Percentiles rank a stretch among this genome's conserved stretches.
Conservation (phyloP, 2,329 filamentous ascomycete species). For the Paraconiothyrium sp. region DNA sequence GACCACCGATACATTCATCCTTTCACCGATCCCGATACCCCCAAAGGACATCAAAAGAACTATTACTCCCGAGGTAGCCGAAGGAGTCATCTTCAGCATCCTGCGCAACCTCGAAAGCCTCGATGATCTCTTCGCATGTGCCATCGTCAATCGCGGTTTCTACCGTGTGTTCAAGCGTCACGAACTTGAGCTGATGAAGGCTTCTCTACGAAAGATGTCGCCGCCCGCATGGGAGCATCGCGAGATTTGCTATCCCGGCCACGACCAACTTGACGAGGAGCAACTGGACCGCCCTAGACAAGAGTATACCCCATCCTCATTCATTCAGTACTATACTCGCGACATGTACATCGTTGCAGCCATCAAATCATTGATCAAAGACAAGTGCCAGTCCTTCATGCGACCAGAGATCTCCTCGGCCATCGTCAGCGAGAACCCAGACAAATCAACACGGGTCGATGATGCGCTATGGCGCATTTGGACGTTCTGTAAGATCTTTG, state of each 20-base stretch:
- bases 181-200: slow-evolving; percentile 64
- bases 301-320: slow-evolving; percentile 63
- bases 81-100: slow-evolving; percentile 63
- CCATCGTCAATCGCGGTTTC: slow-evolving; percentile 64
- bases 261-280: slow-evolving; percentile 52
- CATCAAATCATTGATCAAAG: slow-evolving; percentile 65
- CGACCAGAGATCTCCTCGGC: slow-evolving; percentile 65
- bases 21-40: slow-evolving; percentile 31
- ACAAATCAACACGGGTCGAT: slow-evolving; percentile 63
- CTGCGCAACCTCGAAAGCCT: slow-evolving; percentile 59
- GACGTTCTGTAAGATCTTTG: slow-evolving; percentile 73
- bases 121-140: slow-evolving; percentile 65
- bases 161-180: slow-evolving; percentile 67
- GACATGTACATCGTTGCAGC: slow-evolving; percentile 64
- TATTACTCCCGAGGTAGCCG: slow-evolving; percentile 57
- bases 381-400: slow-evolving; percentile 64
- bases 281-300: slow-evolving; percentile 56
- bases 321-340: slow-evolving; percentile 60
- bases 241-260: slow-evolving; percentile 65
- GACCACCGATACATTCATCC: slow-evolving; percentile 31
- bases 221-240: slow-evolving; percentile 69
- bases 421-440: slow-evolving; percentile 58
- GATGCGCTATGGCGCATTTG: slow-evolving; percentile 72
- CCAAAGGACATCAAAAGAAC: slow-evolving; percentile 31
- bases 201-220: slow-evolving; percentile 62